Base-by-base conservation (phyloP, 2,329 filamentous ascomycete species). In the Aaosphaeria pasadenensis region DNA sequence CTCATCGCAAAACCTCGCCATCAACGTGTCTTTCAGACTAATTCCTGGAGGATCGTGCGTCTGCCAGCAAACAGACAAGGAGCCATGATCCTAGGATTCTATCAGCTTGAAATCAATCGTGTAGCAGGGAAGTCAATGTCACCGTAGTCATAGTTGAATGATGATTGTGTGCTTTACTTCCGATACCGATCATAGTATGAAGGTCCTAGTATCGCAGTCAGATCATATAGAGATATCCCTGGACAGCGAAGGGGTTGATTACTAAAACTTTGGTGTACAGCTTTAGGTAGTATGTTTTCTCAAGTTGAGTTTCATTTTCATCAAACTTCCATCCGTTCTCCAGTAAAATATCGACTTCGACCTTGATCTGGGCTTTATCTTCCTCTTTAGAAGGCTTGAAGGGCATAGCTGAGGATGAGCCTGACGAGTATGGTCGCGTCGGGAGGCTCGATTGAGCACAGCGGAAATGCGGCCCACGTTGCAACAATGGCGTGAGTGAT, bases 1-100 rank as follows among this genome's bases (percentile, higher is more conserved):
- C 30, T 53, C 47, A 43, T 59, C 53, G 44, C 49, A 58, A 38
- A 55, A 59, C 45, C 48, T 46, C 32, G 57, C 54, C 54, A 59
- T 59, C 31, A 47, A 35, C 30, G 49, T 54, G 39, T 59, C 53
- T 32, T 58, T 57, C 13, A 40, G 13, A 24, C 54, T 52, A n/a
- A 59, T 50, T 7, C 56, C 57, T 5, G 46, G 49, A 28, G 57
- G 56, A 33, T 53, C 30, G 45, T 59, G 57, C 36, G 56, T 59
- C 30, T 53, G 58, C 54, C 49, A 59, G 32, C 46, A 46, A 13
- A 59, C 50, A 29, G 49, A 44, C 24, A 59, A 51, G 38, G 52
- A 53, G 30, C 52, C 54, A 9, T 32, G 28, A 40, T 55, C 44
- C 56, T 59, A 45, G 6, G 42, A 13, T 4, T 13, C n/a, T 39